phyloP scores from a whole-genome alignment of 306 rosid species.

The Acmispon strigosus region DNA sequence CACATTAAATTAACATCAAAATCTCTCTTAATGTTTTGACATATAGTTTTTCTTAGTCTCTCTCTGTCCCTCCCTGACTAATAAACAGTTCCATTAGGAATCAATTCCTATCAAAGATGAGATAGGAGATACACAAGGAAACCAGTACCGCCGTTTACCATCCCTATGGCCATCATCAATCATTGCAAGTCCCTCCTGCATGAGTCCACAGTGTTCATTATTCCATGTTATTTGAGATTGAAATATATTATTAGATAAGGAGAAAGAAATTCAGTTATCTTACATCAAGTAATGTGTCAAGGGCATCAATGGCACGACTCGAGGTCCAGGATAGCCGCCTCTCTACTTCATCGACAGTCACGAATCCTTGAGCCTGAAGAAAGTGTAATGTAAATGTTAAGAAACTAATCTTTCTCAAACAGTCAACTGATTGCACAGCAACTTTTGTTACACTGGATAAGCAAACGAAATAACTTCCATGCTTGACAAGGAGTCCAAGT shows the following conservation, averaged over 20 bases:
- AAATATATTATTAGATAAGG: not conserved
- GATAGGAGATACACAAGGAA: slow-evolving; percentile 83
- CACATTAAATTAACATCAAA: no score
- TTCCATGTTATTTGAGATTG: slow-evolving; percentile 10
- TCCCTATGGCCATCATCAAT: slow-evolving; percentile 97
- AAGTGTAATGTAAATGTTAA: slow-evolving; percentile 10
- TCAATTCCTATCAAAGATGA: slow-evolving; percentile 50
- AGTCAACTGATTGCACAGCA: not conserved
- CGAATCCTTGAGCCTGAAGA: slow-evolving; percentile 80
- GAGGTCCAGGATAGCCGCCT: slow-evolving; percentile 78
- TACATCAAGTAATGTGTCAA: slow-evolving; percentile 83
- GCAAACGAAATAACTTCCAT: not conserved
- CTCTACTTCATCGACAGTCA: slow-evolving; percentile 76
- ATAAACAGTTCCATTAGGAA: not conserved
- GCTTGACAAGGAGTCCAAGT: not conserved
- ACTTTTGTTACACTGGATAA: not conserved
- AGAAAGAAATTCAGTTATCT: slow-evolving; percentile 16
- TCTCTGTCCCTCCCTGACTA: no score
- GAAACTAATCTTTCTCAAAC: not conserved
- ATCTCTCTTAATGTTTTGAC: no score
- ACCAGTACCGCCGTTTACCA: slow-evolving; percentile 79
- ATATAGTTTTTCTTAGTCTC: no score
- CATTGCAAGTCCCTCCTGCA: slow-evolving; percentile 97
- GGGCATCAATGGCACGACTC: slow-evolving; percentile 86
- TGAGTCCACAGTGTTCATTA: not conserved